Percentiles rank a stretch among this genome's conserved stretches.
Evolutionary conservation across 2,329 filamentous ascomycete genomes (phyloP).

Genomic region (Aplosporella prunicola): DNA sequence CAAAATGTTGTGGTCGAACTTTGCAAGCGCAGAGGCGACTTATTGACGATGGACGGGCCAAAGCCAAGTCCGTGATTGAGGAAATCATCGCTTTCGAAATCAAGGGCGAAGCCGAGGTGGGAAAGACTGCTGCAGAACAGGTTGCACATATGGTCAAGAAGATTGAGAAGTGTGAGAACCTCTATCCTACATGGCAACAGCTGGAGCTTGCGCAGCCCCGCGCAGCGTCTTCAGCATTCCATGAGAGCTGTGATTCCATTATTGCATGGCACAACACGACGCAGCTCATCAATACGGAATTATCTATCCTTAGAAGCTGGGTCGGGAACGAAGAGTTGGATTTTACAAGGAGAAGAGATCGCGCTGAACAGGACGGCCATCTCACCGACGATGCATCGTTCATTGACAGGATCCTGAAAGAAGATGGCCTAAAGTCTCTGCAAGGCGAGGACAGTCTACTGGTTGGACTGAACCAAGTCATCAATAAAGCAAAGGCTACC

Average conservation of each 20-base stretch:
- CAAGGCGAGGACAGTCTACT: conserved; percentile 82
- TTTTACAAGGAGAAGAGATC: conserved; percentile 66
- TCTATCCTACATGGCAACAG: conserved; percentile 73
- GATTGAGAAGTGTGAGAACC: conserved; percentile 77
- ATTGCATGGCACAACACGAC: conserved; percentile 97
- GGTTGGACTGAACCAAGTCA: conserved; percentile 70
- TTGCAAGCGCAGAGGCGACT: conserved; percentile 77
- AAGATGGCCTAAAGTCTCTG: conserved; percentile 85
- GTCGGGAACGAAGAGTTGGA: conserved; percentile 93
- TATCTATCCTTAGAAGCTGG: conserved; percentile 87
- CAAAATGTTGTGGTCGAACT: conserved; percentile 74
- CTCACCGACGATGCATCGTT: conserved; percentile 87
- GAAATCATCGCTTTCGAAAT: conserved; percentile 90
- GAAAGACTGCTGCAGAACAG: conserved; percentile 79
- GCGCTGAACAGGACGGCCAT: conserved; percentile 59
- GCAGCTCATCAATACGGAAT: conserved; percentile 87
- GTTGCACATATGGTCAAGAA: conserved; percentile 82
- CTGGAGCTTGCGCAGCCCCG: conserved; percentile 67
- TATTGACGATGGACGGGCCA: conserved; percentile 71
- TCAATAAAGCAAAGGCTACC: conserved; percentile 86
- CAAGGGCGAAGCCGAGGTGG: conserved; percentile 83
- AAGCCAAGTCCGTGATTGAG: conserved; percentile 67
- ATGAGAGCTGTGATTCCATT: conserved; percentile 77
- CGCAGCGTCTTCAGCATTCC: conserved; percentile 66
- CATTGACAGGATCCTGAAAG: conserved; percentile 87